Evolutionary conservation across 169 alveolate genomes (phyloP), one percentile per base, ranked within the genome.

Genomic region (Plasmodium sp.): DNA sequence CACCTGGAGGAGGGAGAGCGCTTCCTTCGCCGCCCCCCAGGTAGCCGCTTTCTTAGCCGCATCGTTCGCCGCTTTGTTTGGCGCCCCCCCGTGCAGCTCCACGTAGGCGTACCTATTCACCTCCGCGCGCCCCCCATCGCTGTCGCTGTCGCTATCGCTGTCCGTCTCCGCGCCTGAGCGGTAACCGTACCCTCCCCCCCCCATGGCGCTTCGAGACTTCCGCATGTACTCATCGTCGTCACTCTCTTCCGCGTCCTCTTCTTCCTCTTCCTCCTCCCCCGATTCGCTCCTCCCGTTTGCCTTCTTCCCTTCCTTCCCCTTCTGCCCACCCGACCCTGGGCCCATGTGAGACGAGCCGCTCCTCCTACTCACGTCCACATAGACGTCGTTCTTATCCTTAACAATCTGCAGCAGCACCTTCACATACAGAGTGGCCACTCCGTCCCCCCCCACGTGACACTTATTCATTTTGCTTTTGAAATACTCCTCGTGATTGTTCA

Each of bases 371-470:
- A 67, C 58, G 39, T 92, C 95, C 2, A 41, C 39, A 73, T 82
- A 92, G 39, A 92, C 41, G 1, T 92, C 95, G 33, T 81, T 33
- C 73, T 92, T 79, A n/a, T 92, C 72, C 39, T 73, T 41, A 3
- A 92, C 95, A 41, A 92, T 92, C 71, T 92, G 95, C 3, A 92
- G 34, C 2, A 92, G 18, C 22, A 92, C 39, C 10, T 92, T 92
- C 12, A 92, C 77, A 41, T 81, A 92, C 6, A 92, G 18, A 14
- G 92, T 67, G 7, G 62, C 12, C 2, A 36, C 34, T 2, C 92
- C 95, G 27, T 82, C 83, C 1, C 45, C 56, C 2, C 86, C 51
- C 22, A 92, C 41, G 43, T 82, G 58, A 72, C 95, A 92, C 72
- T 92, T 83, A 41, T 43, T 72, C 45, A 92, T 27, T 36, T 92